Percentiles rank a stretch among this genome's conserved stretches.
Evolutionary conservation across 1,284 basidiomycete species (phyloP).

Genomic region (Erythrobasidium hasegawianum): DNA sequence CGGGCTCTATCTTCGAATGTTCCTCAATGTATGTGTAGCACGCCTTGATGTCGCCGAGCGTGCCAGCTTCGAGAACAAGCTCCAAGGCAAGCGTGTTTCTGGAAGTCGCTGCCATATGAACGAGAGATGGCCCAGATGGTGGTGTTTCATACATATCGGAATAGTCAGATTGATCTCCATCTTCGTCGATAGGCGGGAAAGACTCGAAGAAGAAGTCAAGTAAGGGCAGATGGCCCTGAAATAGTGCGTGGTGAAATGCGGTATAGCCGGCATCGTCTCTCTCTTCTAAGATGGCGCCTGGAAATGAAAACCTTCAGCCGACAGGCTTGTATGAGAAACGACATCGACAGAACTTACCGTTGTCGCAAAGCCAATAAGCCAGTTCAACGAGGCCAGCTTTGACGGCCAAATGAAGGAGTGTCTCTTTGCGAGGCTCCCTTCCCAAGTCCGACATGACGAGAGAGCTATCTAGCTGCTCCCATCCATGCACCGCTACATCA

Average conservation of each 20-base stretch:
- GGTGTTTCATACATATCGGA: conserved; percentile 21
- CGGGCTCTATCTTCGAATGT: no score
- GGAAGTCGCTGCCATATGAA: conserved; percentile 19
- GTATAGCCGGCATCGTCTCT: conserved; percentile 59
- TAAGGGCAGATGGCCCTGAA: conserved; percentile 11
- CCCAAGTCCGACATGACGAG: not conserved
- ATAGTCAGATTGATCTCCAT: conserved; percentile 6
- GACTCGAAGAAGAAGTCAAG: conserved; percentile 25
- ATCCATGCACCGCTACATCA: not conserved
- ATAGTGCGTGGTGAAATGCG: conserved; percentile 63
- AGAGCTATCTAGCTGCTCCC: conserved; percentile 1
- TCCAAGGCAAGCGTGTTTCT: conserved; percentile 21
- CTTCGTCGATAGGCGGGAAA: conserved; percentile 9
- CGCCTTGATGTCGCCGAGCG: conserved; percentile 6
- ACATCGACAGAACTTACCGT: conserved; percentile 54
- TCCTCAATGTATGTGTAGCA: conserved; percentile 1
- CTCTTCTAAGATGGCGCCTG: conserved; percentile 68
- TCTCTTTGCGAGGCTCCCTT: conserved; percentile 47
- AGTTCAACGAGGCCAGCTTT: conserved; percentile 57
- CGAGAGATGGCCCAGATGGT: conserved; percentile 3
- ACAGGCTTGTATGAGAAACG: conserved; percentile 13
- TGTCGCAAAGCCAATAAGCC: conserved; percentile 63
- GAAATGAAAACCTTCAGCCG: conserved; percentile 7
- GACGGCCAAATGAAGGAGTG: conserved; percentile 64
- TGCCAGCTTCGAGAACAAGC: conserved; percentile 21